Conservation (phyloP, 2,329 filamentous ascomycete species). For the Tolypocladium ophioglossoides region DNA sequence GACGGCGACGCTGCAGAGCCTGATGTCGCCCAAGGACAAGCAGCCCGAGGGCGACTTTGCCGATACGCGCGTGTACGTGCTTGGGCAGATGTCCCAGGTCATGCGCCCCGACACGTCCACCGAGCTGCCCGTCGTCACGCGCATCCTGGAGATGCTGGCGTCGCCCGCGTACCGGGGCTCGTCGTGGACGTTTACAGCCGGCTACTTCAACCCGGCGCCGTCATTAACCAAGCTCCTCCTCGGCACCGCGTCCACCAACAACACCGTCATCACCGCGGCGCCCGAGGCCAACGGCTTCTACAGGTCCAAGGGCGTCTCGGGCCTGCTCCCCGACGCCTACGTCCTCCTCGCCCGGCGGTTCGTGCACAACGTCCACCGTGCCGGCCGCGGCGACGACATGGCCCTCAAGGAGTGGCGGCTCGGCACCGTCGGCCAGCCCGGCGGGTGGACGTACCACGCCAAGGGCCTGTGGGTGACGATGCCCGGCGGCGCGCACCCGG, state of each 20-base stretch:
- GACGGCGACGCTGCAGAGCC: constrained; percentile 51
- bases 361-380: constrained; percentile 44
- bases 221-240: constrained; percentile 73
- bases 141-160: constrained; percentile 60
- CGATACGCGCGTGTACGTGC: constrained; percentile 72
- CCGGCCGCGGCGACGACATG: constrained; percentile 45
- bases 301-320: constrained; percentile 75
- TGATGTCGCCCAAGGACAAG: constrained; percentile 40
- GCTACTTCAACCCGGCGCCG: constrained; percentile 95
- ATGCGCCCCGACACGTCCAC: constrained; percentile 73
- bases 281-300: constrained; percentile 96
- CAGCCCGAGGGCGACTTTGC: constrained; percentile 14
- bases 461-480: constrained; percentile 90
- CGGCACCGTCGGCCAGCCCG: constrained; percentile 70
- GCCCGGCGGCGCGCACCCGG: constrained; percentile 53
- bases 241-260: constrained; percentile 54
- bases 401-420: constrained; percentile 77
- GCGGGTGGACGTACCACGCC: constrained; percentile 94
- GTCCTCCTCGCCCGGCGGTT: constrained; percentile 80
- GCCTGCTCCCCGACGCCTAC: constrained; percentile 85
- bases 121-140: constrained; percentile 72
- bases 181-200: constrained; percentile 92
- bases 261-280: constrained; percentile 83
- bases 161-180: constrained; percentile 53
- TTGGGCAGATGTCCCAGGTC: constrained; percentile 81